These are phyloP conservation scores for Aspergillus novoparasiticus DNA, from an alignment of 2,329 filamentous ascomycete species.

Conservation along the genomic window DNA sequence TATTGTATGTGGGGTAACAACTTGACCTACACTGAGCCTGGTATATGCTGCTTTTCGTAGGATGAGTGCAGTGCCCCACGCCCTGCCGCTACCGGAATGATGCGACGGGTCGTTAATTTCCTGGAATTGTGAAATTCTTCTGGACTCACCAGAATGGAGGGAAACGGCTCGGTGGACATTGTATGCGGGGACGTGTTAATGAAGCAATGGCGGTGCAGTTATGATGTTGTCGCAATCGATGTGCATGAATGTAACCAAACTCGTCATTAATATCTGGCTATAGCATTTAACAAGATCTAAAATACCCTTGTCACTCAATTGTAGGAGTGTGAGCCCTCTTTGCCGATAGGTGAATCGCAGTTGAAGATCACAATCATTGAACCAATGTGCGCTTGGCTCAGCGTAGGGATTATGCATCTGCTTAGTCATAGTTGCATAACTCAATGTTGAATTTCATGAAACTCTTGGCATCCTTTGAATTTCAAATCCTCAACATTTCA, in stretches of 20 bases:
- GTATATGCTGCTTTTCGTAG: constrained; percentile 24
- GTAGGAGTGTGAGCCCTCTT: not conserved
- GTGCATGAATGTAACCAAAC: too few relatives aligned
- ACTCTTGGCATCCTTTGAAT: not conserved
- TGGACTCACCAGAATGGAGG: constrained; percentile 17
- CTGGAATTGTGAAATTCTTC: constrained; percentile 14
- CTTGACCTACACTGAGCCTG: constrained; percentile 25
- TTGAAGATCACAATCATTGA: not conserved
- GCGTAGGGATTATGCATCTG: not conserved
- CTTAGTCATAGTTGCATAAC: not conserved
- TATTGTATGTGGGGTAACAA: too few relatives aligned
- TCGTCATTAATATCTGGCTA: too few relatives aligned
- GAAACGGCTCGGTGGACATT: constrained; percentile 9
- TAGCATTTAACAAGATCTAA: too few relatives aligned
- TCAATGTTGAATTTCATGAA: not conserved
- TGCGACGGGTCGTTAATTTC: constrained; percentile 11
- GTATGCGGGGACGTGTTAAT: not conserved
- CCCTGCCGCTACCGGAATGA: constrained; percentile 29
- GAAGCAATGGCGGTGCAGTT: not conserved
- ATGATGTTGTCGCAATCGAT: not conserved
- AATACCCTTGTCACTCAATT: not conserved
- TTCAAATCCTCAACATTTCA: not conserved
- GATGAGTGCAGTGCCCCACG: constrained; percentile 15
- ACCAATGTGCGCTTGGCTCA: not conserved
- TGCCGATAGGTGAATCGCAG: not conserved